These are phyloP conservation scores for Claviceps sorghi DNA, from an alignment of 2,329 filamentous ascomycete species.

Conservation along the genomic window DNA sequence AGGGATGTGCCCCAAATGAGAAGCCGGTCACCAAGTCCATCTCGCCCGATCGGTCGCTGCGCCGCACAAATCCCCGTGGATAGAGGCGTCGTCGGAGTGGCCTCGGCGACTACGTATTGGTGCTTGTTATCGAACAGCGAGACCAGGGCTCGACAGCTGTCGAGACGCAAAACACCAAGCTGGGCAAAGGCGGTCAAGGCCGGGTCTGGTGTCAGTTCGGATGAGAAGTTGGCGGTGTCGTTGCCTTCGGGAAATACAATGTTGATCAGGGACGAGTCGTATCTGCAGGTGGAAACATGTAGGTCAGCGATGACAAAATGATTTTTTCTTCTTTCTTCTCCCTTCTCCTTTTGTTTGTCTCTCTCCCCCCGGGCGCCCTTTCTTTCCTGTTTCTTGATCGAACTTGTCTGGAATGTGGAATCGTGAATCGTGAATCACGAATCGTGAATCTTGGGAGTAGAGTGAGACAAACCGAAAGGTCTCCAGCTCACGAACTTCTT, in stretches of 20 bases:
- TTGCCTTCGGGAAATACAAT: not conserved
- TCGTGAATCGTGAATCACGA: not conserved
- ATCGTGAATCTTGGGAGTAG: not conserved
- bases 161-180: constrained; percentile 28
- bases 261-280: constrained; percentile 5
- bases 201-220: constrained; percentile 16
- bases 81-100: constrained; percentile 27
- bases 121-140: constrained; percentile 34
- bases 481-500: constrained; percentile 5
- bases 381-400: not conserved
- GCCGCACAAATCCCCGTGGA: constrained; percentile 6
- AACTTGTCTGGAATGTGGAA: not conserved
- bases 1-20: constrained; percentile 19
- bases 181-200: constrained; percentile 35
- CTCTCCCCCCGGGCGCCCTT: not conserved
- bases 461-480: constrained; percentile 1
- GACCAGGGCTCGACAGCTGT: constrained; percentile 27
- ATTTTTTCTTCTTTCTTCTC: not conserved
- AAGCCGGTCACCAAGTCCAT: constrained; percentile 7
- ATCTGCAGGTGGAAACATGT: not conserved
- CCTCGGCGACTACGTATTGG: constrained; percentile 38
- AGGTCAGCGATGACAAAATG: not conserved
- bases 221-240: constrained; percentile 1
- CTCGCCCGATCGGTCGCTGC: constrained; percentile 1
- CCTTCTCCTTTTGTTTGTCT: not conserved